Evolutionary conservation across 129 eudicot species (phyloP), one percentile per base, ranked within the genome.

Genomic region (Artemisia argyi): DNA sequence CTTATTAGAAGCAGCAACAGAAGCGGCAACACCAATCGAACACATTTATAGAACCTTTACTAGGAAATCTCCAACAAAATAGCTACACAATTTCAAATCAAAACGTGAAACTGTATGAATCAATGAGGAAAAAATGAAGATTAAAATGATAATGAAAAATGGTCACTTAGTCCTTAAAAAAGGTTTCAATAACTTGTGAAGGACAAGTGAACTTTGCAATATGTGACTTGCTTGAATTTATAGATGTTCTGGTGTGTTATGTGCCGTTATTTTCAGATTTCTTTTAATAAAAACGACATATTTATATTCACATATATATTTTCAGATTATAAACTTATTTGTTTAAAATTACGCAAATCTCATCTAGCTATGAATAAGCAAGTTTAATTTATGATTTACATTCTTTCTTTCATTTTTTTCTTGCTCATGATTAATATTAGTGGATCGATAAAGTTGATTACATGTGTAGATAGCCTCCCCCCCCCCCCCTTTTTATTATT

Each of bases 151-250:
- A 44, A 3, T 59, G 35, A 61, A 73, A 18, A 17, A 18, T 51
- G 53, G 28, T 57, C 69, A 68, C 69, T 69, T 60, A 26, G 68
- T 54, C 46, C 44, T 18, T 70, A 5, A 46, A 7, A 66, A 65
- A 57, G 7, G 39, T 55, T 59, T 66, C 64, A 66, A 66, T n/a
- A 58, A 28, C 11, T 22, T 52, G 47, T 58, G 74, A 35, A 74
- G 66, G 63, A 18, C 12, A 39, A 53, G 15, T 28, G 62, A 59
- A 73, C 44, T 67, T 68, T 15, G 68, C 52, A 28, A 35, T 49
- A 49, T 67, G 48, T 42, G 53, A n/a, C 17, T 59, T 59, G 75
- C 47, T 42, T 77, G 15, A 11, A 39, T 77, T 69, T 42, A 77
- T 62, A 61, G 80, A 44, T 61, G 49, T 52, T 59, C 22, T 5